phyloP scores from a whole-genome alignment of 2,329 filamentous ascomycete genomes.

The Aspergillus sp. region DNA sequence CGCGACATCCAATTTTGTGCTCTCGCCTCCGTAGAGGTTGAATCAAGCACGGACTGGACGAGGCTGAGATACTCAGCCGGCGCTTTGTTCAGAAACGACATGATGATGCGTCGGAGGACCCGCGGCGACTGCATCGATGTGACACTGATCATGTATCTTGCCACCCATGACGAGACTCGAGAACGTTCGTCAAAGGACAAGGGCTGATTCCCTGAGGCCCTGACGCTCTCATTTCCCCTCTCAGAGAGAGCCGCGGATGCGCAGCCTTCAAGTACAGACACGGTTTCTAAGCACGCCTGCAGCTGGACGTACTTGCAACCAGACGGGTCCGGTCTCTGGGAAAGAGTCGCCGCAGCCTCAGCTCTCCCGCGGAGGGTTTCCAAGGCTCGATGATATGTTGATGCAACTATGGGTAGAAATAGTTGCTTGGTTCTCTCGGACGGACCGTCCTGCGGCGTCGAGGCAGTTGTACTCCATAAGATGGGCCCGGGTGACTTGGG shows the following conservation, averaged over 20 bases:
- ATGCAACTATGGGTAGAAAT: constrained; percentile 18
- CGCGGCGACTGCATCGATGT: constrained; percentile 32
- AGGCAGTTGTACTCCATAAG: neutral
- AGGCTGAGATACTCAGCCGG: constrained; percentile 34
- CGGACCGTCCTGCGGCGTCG: constrained; percentile 16
- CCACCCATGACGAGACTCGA: constrained; percentile 36
- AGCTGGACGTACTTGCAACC: constrained; percentile 1
- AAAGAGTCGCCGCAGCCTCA: constrained; percentile 6
- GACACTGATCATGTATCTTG: constrained; percentile 34
- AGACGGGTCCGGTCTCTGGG: constrained; percentile 1
- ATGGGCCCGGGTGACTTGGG: neutral
- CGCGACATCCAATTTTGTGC: constrained; percentile 1
- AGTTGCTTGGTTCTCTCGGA: constrained; percentile 15
- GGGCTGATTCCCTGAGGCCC: neutral
- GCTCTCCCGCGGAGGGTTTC: constrained; percentile 11
- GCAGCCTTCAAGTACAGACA: constrained; percentile 20
- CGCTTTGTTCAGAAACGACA: constrained; percentile 43
- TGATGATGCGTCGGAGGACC: constrained; percentile 37
- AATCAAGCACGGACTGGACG: constrained; percentile 32
- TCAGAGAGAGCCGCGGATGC: constrained; percentile 18
- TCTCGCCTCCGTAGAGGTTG: constrained; percentile 1
- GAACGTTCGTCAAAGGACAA: constrained; percentile 6
- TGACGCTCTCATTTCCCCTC: neutral
- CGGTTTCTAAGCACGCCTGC: constrained; percentile 15
- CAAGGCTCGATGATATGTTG: constrained; percentile 14